Evolutionary conservation across 1,284 basidiomycete species (phyloP).

Genomic region (Ceratorhiza oryzae-sativae): DNA sequence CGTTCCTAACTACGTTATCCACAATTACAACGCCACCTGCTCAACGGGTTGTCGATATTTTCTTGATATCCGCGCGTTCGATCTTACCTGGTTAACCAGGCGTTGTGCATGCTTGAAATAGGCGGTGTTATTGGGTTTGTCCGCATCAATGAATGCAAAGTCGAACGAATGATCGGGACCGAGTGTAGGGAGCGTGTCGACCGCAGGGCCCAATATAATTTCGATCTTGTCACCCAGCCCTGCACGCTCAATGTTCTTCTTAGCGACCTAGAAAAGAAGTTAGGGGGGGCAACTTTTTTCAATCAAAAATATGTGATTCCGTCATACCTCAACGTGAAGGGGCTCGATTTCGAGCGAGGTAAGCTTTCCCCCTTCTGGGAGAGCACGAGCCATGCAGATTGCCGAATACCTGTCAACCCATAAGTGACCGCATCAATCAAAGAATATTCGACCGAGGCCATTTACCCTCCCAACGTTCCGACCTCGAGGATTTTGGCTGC

Average conservation of each 20-base stretch:
- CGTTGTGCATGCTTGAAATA: conserved; percentile 66
- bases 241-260: conserved; percentile 59
- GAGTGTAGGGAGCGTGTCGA: conserved; percentile 56
- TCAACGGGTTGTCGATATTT: background rate
- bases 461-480: conserved; percentile 67
- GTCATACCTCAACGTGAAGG: conserved; percentile 57
- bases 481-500: conserved; percentile 66
- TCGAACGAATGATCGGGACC: conserved; percentile 60
- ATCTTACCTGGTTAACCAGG: conserved; percentile 59
- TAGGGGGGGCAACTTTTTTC: background rate
- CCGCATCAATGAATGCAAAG: conserved; percentile 68
- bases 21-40: conserved; percentile 56
- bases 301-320: no score
- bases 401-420: conserved; percentile 60
- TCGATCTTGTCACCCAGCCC: conserved; percentile 58
- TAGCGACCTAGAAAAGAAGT: conserved; percentile 56
- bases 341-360: conserved; percentile 60
- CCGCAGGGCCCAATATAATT: conserved; percentile 60
- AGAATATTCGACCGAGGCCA: conserved; percentile 27
- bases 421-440: background rate
- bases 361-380: conserved; percentile 62
- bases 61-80: conserved; percentile 48
- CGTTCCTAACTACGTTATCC: conserved; percentile 67
- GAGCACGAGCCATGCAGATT: conserved; percentile 64
- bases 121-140: conserved; percentile 57